A percentile compares a stretch with the other conserved stretches of the same genome.
These are phyloP conservation scores for Corymbia calophylla DNA, from an alignment of 441 rosid genomes.

Conservation along the genomic window DNA sequence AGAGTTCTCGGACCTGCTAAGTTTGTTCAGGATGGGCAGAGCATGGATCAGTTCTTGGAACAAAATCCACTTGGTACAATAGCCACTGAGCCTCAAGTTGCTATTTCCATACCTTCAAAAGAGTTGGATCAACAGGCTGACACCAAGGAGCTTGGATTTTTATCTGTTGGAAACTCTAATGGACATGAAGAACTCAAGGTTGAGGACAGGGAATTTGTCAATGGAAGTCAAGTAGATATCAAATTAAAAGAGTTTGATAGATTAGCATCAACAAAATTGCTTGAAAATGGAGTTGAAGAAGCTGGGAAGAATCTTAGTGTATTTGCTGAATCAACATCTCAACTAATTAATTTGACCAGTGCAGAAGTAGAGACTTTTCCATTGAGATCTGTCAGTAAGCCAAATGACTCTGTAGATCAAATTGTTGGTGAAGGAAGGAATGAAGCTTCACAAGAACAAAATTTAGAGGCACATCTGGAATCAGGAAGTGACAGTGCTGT, in stretches of 20 bases:
- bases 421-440: slow-evolving; percentile 7
- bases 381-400: slow-evolving; percentile 19
- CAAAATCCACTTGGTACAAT: slow-evolving; percentile 49
- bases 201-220: slow-evolving; percentile 16
- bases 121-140: slow-evolving; percentile 19
- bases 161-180: slow-evolving; percentile 13
- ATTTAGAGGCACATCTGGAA: slow-evolving; percentile 14
- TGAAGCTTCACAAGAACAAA: slow-evolving; percentile 20
- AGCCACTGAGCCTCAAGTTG: slow-evolving; percentile 36
- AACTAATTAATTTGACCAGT: slow-evolving; percentile 30
- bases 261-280: slow-evolving; percentile 6
- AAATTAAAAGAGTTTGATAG: slow-evolving; percentile 19
- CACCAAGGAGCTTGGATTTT: slow-evolving; percentile 9
- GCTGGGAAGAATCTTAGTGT: slow-evolving; percentile 8
- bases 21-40: slow-evolving; percentile 26
- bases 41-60: slow-evolving; percentile 27
- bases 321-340: slow-evolving; percentile 9
- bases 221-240: slow-evolving; percentile 19
- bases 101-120: slow-evolving; percentile 22
- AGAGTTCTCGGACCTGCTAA: slow-evolving; percentile 85
- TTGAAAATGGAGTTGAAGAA: slow-evolving; percentile 12
- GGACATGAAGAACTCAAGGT: slow-evolving; percentile 12
- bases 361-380: slow-evolving; percentile 66
- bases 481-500: slow-evolving; percentile 5
- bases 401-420: slow-evolving; percentile 13